Base-by-base conservation (phyloP, 352 stramenopile species). In the Phytophthora podocarpi region DNA sequence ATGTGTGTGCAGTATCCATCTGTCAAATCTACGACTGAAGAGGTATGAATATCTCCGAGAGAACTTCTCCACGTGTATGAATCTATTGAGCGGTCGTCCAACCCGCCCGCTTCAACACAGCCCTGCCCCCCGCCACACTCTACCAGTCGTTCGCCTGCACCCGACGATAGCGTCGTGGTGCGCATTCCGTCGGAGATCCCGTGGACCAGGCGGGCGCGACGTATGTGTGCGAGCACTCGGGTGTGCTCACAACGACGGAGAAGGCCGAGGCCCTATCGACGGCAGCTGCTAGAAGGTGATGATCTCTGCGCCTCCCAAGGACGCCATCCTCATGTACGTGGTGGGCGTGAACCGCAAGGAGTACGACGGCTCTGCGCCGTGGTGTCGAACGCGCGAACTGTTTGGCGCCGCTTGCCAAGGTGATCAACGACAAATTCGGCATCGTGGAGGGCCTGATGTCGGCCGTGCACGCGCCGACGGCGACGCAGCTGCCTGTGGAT, bases 311-410 rank as follows among this genome's bases (percentile, higher is more conserved):
- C 97, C 97, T 47, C 97, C 97, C 46, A 98, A 97, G 71, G 97
- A 99, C 72, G 96, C 24, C 27, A 55, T 98, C 57, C 94, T 96
- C 50, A 99, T 97, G 74, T 98, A 99, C 74, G 97, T 99, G 63
- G 98, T 99, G 78, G 97, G 97, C 72, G 97, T 99, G 46, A 99
- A 99, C 90, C 67, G 98, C 57, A 76, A 97, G 39, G 70, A 85
- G 37, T 99, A 99, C 84, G 80, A 94, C 49, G 66, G 66, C 51
- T 84, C 82, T 68, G 95, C 98, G 78, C 64, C 80, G 90, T 99
- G 54, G 95, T 99, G 59, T 99, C 96, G 52, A 99, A 98, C 78
- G 97, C 97, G 20, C 97, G 70, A 99, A 99, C 90, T 98, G 97
- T 73, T 83, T 99, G 56, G 97, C 97, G 49, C 97, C 97, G 16